Evolutionary conservation across 306 rosid species (phyloP).

Genomic region (Malus asiatica): DNA sequence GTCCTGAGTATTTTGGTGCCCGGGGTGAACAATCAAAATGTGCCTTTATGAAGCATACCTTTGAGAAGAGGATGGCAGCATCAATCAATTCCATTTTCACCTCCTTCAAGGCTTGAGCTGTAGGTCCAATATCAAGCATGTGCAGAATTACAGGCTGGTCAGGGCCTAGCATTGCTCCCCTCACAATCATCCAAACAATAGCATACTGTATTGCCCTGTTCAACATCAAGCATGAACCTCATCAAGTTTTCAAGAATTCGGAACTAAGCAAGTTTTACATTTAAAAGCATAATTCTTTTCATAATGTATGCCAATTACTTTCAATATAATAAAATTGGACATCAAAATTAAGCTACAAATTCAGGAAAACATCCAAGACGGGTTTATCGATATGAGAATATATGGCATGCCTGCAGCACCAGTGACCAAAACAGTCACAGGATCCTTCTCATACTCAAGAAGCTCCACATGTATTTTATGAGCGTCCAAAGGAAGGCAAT

Average conservation of each 20-base stretch:
- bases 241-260: neutral
- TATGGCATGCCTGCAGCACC: constrained; percentile 73
- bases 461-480: constrained; percentile 52
- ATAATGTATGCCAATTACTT: neutral
- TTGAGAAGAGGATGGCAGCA: constrained; percentile 65
- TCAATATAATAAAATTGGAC: neutral
- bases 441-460: constrained; percentile 53
- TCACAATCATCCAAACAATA: constrained; percentile 66
- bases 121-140: constrained; percentile 60
- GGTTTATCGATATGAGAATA: neutral
- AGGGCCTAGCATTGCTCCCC: constrained; percentile 62
- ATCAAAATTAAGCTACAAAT: neutral
- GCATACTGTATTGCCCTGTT: constrained; percentile 82
- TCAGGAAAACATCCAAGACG: neutral
- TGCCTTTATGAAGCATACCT: neutral
- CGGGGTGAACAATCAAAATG: neutral
- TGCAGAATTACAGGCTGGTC: constrained; percentile 69
- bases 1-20: neutral
- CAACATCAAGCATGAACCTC: neutral
- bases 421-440: constrained; percentile 60
- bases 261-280: neutral
- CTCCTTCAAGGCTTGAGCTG: constrained; percentile 51
- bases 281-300: neutral
- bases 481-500: constrained; percentile 59
- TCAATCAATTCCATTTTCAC: constrained; percentile 64